These are phyloP conservation scores for Zychaea mexicana DNA, from an alignment of 371 early-diverging fungal genomes.

Conservation along the genomic window DNA sequence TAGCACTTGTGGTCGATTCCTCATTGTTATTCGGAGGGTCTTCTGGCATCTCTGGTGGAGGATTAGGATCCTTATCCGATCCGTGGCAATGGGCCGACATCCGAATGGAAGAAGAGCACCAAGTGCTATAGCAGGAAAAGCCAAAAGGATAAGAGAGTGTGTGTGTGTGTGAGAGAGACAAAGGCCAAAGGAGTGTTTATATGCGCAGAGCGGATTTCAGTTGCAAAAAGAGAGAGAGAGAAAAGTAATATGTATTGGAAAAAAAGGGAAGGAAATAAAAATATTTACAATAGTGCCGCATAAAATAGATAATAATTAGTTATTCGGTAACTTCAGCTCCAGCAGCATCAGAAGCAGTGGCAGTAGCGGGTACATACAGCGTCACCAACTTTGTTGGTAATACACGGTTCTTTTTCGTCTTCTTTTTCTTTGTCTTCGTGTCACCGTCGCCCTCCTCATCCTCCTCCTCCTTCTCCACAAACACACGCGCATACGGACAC, in stretches of 20 bases:
- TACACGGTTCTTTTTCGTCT: background rate
- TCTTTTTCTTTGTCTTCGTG: background rate
- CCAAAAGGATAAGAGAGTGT: background rate
- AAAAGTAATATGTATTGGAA: background rate
- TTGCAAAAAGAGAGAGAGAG: too few species aligned
- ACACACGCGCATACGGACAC: slow-evolving; percentile 41
- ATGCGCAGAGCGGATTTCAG: too few species aligned
- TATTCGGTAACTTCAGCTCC: background rate
- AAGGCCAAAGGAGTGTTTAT: too few species aligned
- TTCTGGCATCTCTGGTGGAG: background rate
- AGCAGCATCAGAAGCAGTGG: background rate
- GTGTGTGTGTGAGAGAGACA: too few species aligned
- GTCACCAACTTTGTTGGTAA: background rate
- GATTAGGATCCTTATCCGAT: background rate
- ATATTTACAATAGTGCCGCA: background rate
- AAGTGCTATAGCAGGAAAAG: background rate
- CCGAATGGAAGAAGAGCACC: background rate
- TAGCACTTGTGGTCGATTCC: background rate
- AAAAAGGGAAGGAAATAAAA: background rate
- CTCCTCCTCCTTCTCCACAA: slow-evolving; percentile 7
- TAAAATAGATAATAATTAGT: background rate
- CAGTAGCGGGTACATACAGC: background rate
- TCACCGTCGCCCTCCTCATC: too few species aligned
- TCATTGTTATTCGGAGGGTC: background rate
- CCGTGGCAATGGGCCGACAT: background rate